Evolutionary conservation across 106 monocot species (phyloP), one percentile per base, ranked within the genome.

Genomic region (Agapanthus africanus): DNA sequence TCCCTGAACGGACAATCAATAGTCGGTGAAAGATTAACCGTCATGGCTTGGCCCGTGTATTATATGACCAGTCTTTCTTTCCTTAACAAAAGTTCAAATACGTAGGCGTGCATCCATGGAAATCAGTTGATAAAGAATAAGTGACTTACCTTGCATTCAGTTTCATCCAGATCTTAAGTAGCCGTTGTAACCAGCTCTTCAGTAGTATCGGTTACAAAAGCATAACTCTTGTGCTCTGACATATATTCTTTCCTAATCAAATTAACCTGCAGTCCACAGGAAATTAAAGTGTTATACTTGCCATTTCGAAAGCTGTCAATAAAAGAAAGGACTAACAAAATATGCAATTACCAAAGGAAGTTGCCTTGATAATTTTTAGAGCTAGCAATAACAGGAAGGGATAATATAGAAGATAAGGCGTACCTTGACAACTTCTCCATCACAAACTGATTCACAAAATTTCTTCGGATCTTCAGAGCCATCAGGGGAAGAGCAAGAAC

Each of bases 401-500:
- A 10, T 9, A 10, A 36, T 11, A 61, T 49, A 42, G 0, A 70
- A 41, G 67, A 40, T 9, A 64, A 40, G 39, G 4, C 64, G 62
- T 37, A 87, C 87, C 77, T 80, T 75, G 23, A 39, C 28, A 34
- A 87, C 83, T 80, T 83, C 80, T 15, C 87, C 87, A n/a, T n/a
- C n/a, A n/a, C n/a, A n/a, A 69, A 80, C 61, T 25, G 77, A 31
- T 51, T 78, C 80, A 78, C 80, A 88, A 49, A 88, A 83, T 18
- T 40, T 37, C 65, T 63, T 80, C 33, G 83, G 67, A 40, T 88
- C 80, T 39, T 75, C 87, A 52, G 83, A 80, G 2, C 87, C 87
- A 78, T 88, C 83, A 9, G 87, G 78, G 87, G 87, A 70, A 83
- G 80, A 40, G 76, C 71, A 26, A 88, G 80, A 56, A 56, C 78